Evolutionary conservation across 2,329 filamentous ascomycete species (phyloP).

Genomic region (Claviceps humidiphila): DNA sequence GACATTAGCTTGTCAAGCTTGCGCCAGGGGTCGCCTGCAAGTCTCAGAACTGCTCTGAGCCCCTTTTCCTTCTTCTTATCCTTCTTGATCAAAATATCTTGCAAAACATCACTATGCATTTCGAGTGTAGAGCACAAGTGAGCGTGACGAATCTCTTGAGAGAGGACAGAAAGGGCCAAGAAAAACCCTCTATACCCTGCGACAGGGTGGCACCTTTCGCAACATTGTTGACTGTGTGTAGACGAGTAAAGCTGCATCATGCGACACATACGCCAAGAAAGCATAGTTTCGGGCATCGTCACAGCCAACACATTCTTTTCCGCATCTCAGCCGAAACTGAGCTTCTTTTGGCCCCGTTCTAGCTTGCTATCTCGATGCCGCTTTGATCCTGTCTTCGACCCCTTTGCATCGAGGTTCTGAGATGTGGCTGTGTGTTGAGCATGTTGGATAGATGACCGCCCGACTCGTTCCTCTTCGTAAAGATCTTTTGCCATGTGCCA

Average conservation of each 20-base stretch:
- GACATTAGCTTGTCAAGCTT: background rate
- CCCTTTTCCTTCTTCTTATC: background rate
- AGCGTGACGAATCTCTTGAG: background rate
- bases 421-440: slow-evolving; percentile 22
- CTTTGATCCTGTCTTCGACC: slow-evolving; percentile 25
- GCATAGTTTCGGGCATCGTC: background rate
- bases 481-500: slow-evolving; percentile 92
- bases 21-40: background rate
- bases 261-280: background rate
- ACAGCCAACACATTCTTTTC: background rate
- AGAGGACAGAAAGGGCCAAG: background rate
- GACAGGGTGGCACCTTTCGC: background rate
- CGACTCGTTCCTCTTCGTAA: slow-evolving; percentile 48
- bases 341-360: slow-evolving; percentile 47
- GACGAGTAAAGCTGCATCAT: background rate
- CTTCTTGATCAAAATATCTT: background rate
- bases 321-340: slow-evolving; percentile 42
- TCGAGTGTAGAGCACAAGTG: background rate
- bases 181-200: background rate
- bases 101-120: no score
- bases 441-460: slow-evolving; percentile 28
- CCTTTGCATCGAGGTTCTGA: slow-evolving; percentile 17
- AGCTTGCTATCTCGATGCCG: slow-evolving; percentile 25
- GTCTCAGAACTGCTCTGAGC: background rate
- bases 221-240: background rate